Conservation (phyloP, 305 asterid genomes). For the Fraxinus xanthoxyloides region DNA sequence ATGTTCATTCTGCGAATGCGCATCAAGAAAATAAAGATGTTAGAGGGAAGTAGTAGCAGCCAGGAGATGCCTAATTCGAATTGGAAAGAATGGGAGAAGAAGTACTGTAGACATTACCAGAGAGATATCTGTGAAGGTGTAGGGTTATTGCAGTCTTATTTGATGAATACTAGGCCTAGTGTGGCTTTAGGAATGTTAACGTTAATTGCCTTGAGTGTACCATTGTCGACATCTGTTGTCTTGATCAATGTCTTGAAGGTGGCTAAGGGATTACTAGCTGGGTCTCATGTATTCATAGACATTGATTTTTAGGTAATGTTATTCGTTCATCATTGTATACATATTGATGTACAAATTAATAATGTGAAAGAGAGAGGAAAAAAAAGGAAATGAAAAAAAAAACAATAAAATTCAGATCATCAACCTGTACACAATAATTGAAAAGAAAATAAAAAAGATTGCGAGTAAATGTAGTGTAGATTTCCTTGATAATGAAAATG, state of each 20-base stretch:
- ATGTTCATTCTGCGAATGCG: constrained; percentile 56
- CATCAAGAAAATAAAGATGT: constrained; percentile 50
- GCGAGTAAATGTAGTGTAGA: too few species aligned
- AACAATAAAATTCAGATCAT: too few species aligned
- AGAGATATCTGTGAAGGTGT: constrained; percentile 45
- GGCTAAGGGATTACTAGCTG: constrained; percentile 34
- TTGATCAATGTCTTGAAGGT: constrained; percentile 31
- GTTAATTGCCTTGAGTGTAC: constrained; percentile 40
- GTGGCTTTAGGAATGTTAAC: constrained; percentile 55
- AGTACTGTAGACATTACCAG: constrained; percentile 30
- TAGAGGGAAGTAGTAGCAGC: constrained; percentile 17
- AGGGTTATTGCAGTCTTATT: constrained; percentile 44
- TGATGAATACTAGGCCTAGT: constrained; percentile 62
- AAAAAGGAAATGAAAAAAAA: too few species aligned
- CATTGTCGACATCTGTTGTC: constrained; percentile 38
- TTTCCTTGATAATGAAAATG: background rate
- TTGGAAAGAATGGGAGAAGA: constrained; percentile 68
- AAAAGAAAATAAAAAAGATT: too few species aligned
- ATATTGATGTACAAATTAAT: too few species aligned
- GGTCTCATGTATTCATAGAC: constrained; percentile 43
- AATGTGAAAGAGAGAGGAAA: too few species aligned
- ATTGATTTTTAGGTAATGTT: constrained; percentile 27
- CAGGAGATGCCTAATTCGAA: constrained; percentile 19
- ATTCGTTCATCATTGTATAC: too few species aligned
- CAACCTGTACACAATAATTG: too few species aligned